These are phyloP conservation scores for Tylopilus felleus DNA, from an alignment of 768 basidiomycete genomes.

Conservation along the genomic window DNA sequence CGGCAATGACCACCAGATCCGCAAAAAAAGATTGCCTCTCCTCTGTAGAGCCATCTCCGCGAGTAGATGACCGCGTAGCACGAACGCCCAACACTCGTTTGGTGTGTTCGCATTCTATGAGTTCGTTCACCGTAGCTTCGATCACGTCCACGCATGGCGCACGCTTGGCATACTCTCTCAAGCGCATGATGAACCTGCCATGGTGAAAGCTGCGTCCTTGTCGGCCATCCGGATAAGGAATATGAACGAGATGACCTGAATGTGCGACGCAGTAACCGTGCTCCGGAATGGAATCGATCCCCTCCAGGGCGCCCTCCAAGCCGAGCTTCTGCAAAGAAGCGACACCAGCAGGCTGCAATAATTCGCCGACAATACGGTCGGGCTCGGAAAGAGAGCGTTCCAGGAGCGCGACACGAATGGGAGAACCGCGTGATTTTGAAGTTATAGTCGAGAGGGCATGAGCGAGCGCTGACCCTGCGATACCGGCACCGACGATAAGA, in stretches of 20 bases:
- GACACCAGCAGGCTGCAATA: conserved; percentile 92
- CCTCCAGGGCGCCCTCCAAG: conserved; percentile 69
- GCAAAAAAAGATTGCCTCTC: conserved; percentile 61
- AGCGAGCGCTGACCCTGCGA: conserved; percentile 86
- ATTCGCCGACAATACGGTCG: conserved; percentile 96
- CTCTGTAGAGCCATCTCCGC: conserved; percentile 25
- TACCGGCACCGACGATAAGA: conserved; percentile 88
- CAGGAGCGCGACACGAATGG: conserved; percentile 76
- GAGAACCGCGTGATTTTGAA: conserved; percentile 39
- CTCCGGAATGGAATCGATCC: conserved; percentile 82
- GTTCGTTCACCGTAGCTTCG: conserved; percentile 79
- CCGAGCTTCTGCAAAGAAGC: conserved; percentile 74
- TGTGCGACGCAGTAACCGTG: conserved; percentile 82
- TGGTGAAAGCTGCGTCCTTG: conserved; percentile 93
- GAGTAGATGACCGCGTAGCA: conserved; percentile 44
- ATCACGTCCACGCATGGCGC: conserved; percentile 72
- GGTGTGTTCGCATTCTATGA: conserved; percentile 56
- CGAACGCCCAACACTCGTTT: conserved; percentile 64
- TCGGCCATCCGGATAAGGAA: conserved; percentile 75
- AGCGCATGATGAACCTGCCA: conserved; percentile 79
- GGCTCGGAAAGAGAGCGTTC: conserved; percentile 92
- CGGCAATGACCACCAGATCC: conserved; percentile 82
- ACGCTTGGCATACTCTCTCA: conserved; percentile 61
- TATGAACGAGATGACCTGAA: conserved; percentile 65
- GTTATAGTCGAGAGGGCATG: conserved; percentile 70